phyloP scores from a whole-genome alignment of 2,329 filamentous ascomycete genomes.

The Karstenula rhodostoma region DNA sequence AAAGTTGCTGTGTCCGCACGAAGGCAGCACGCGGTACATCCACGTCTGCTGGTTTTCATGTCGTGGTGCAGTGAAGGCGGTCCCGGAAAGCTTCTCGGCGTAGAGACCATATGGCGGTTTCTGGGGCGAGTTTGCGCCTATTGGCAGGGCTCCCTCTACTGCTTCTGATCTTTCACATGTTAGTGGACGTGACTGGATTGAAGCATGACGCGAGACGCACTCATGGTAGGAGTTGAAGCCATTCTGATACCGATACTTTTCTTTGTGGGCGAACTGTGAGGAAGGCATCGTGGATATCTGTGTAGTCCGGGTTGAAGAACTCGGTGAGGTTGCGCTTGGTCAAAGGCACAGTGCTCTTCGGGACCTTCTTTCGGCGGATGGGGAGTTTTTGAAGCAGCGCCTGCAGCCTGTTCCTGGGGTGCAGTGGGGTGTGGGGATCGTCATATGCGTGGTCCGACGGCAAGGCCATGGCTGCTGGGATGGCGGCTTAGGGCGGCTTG shows the following conservation, averaged over 20 bases:
- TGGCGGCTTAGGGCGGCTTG: slow-evolving; percentile 43
- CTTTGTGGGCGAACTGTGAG: slow-evolving; percentile 68
- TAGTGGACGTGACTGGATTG: slow-evolving; percentile 13
- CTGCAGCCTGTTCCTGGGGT: slow-evolving; percentile 27
- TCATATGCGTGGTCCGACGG: slow-evolving; percentile 25
- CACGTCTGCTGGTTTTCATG: slow-evolving; percentile 66
- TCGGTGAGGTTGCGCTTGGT: slow-evolving; percentile 39
- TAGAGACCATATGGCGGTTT: slow-evolving; percentile 81
- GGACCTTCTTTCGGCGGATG: slow-evolving; percentile 27
- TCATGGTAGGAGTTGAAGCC: slow-evolving; percentile 82
- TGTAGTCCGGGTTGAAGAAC: slow-evolving; percentile 39
- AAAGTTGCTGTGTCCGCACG: slow-evolving; percentile 66
- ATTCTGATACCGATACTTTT: slow-evolving; percentile 79
- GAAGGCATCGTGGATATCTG: slow-evolving; percentile 65
- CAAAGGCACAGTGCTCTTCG: slow-evolving; percentile 35
- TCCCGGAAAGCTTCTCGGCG: slow-evolving; percentile 73
- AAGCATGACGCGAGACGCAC: slow-evolving; percentile 57
- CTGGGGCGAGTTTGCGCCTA: slow-evolving; percentile 83
- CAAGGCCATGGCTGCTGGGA: slow-evolving; percentile 28
- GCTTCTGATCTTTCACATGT: slow-evolving; percentile 71
- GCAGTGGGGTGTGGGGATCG: slow-evolving; percentile 35
- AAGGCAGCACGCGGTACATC: slow-evolving; percentile 65
- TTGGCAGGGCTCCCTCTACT: slow-evolving; percentile 74
- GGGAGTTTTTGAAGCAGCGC: slow-evolving; percentile 30
- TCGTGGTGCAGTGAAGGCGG: slow-evolving; percentile 66